phyloP scores from a whole-genome alignment of 208 protist genomes.

The Herpetomonas samuelpessoai region DNA sequence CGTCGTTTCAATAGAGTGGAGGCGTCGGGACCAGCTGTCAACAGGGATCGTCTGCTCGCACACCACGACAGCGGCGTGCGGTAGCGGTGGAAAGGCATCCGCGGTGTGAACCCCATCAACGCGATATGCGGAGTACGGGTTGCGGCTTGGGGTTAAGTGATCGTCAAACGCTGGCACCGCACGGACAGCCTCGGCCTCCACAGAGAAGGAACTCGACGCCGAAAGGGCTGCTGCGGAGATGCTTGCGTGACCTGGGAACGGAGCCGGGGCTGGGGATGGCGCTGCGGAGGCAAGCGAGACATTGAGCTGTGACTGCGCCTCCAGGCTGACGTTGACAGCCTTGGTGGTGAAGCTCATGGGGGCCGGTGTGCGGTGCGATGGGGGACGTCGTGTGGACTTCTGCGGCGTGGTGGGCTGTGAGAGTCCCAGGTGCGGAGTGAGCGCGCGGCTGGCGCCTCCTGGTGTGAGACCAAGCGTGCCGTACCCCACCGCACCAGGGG shows the following conservation, averaged over 20 bases:
- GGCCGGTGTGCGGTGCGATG: constrained; percentile 9
- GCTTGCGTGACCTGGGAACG: no score
- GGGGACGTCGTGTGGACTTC: constrained; percentile 29
- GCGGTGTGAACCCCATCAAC: not conserved
- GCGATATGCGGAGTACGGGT: constrained; percentile 55
- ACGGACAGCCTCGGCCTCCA: no score
- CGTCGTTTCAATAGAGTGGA: no score
- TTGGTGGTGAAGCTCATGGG: constrained; percentile 8
- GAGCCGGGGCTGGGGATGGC: not conserved
- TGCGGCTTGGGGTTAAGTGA: constrained; percentile 58
- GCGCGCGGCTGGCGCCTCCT: not conserved
- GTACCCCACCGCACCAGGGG: no score
- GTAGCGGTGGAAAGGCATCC: not conserved
- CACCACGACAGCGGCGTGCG: not conserved
- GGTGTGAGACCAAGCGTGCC: not conserved
- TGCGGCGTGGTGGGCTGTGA: constrained; percentile 38
- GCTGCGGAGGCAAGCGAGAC: not conserved
- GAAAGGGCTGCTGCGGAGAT: no score
- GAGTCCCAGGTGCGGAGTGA: constrained; percentile 14
- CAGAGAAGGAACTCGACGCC: no score
- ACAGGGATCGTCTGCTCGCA: not conserved
- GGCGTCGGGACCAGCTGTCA: no score
- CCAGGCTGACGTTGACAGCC: constrained; percentile 17
- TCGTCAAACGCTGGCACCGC: constrained; percentile 20
- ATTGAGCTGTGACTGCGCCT: constrained; percentile 7